phyloP scores from a whole-genome alignment of 306 rosid genomes.

The Psophocarpus tetragonolobus region DNA sequence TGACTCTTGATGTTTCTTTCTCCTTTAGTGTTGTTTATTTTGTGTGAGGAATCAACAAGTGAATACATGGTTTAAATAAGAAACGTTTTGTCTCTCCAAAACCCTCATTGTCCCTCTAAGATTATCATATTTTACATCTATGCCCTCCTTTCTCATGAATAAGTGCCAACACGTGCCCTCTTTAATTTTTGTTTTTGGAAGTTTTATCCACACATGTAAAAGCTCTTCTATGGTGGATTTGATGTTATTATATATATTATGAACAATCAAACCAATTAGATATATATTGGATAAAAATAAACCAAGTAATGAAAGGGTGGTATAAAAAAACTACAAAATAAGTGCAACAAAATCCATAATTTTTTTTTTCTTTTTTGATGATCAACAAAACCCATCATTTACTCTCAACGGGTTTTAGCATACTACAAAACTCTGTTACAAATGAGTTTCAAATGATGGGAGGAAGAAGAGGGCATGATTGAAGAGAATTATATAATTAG shows the following conservation, averaged over 20 bases:
- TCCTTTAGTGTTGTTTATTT: conserved; percentile 18
- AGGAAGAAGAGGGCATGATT: conserved; percentile 14
- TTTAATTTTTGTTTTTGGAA: not conserved
- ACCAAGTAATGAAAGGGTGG: not conserved
- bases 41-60: conserved; percentile 33
- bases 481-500: conserved; percentile 28
- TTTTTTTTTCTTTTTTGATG: too few relatives aligned
- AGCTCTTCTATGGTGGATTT: not conserved
- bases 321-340: not conserved
- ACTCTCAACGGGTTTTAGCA: conserved; percentile 12
- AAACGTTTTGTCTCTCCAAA: not conserved
- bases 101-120: not conserved
- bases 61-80: conserved; percentile 47
- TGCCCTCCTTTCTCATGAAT: conserved; percentile 24
- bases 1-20: conserved; percentile 36
- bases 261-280: conserved; percentile 34
- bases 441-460: conserved; percentile 50
- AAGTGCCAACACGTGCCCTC: conserved; percentile 40
- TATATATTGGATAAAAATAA: not conserved
- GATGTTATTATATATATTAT: not conserved
- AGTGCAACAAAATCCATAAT: conserved; percentile 45
- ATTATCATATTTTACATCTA: not conserved
- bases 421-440: conserved; percentile 6
- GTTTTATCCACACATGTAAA: conserved; percentile 21
- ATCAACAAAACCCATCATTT: conserved; percentile 42